Conservation (phyloP, 2,329 filamentous ascomycete species). For the Ceratocystis cacaofunesta region DNA sequence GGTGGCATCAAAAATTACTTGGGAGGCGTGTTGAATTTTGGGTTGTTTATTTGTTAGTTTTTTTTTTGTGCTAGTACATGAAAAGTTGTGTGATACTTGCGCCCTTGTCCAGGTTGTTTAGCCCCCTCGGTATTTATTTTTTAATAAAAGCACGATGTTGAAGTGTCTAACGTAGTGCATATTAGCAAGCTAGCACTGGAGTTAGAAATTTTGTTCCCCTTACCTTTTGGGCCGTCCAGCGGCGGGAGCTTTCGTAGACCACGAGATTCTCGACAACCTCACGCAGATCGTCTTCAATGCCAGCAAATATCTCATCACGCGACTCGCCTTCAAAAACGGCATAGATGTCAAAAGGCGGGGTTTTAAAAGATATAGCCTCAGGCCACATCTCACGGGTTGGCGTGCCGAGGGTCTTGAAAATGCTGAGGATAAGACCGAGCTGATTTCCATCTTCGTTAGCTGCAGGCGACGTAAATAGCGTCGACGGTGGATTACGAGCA, state of each 20-base stretch:
- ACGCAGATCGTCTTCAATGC: conserved; percentile 40
- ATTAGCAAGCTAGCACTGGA: background rate
- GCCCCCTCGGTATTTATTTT: background rate
- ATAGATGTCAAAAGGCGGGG: conserved; percentile 85
- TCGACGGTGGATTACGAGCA: conserved; percentile 36
- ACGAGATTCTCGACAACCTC: conserved; percentile 56
- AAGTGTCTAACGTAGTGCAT: background rate
- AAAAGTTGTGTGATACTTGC: background rate
- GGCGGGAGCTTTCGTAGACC: conserved; percentile 49
- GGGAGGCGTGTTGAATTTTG: background rate
- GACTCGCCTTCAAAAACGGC: conserved; percentile 49
- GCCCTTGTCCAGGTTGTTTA: background rate
- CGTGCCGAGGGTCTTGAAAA: conserved; percentile 83
- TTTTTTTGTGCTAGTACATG: background rate
- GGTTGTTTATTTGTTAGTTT: background rate
- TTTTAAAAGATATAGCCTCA: conserved; percentile 50
- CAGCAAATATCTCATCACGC: conserved; percentile 58
- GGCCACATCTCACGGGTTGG: conserved; percentile 73
- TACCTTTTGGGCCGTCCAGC: conserved; percentile 47
- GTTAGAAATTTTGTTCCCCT: background rate
- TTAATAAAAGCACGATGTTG: background rate
- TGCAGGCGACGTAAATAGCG: conserved; percentile 67
- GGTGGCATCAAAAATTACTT: background rate
- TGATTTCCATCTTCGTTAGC: conserved; percentile 73
- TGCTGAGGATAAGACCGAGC: conserved; percentile 75